These are phyloP conservation scores for Magnolia officinalis DNA, from an alignment of 164 flowering plant species.

Conservation along the genomic window DNA sequence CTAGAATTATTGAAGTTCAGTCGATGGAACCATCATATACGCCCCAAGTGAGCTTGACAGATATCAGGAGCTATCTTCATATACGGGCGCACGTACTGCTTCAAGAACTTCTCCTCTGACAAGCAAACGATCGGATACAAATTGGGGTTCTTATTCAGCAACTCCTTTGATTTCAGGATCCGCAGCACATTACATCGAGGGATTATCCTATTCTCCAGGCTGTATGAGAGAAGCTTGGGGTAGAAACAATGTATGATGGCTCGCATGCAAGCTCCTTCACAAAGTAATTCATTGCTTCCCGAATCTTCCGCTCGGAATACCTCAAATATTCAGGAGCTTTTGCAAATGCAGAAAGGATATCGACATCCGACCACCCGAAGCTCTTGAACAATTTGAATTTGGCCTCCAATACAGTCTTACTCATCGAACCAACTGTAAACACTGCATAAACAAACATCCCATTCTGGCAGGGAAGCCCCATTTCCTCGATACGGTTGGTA, in stretches of 20 bases:
- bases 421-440: not conserved
- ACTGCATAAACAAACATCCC: conserved; percentile 14
- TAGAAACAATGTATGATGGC: conserved; percentile 12
- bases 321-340: not conserved
- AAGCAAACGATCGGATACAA: conserved; percentile 1
- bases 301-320: conserved; percentile 8
- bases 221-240: conserved; percentile 10
- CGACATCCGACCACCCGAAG: conserved; percentile 24
- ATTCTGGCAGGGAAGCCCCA: conserved; percentile 16
- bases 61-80: conserved; percentile 19
- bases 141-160: not conserved
- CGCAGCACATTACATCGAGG: conserved; percentile 6
- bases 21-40: not conserved
- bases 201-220: conserved; percentile 20
- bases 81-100: conserved; percentile 2
- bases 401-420: conserved; percentile 1
- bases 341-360: conserved; percentile 6
- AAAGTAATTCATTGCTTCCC: conserved; percentile 7
- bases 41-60: conserved; percentile 8
- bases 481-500: conserved; percentile 9
- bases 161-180: conserved; percentile 11
- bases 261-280: conserved; percentile 16
- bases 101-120: conserved; percentile 11
- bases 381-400: conserved; percentile 15
- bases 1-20: no score